These are phyloP conservation scores for Thamnidium elegans DNA, from an alignment of 192 early-diverging fungal genomes.

Conservation along the genomic window DNA sequence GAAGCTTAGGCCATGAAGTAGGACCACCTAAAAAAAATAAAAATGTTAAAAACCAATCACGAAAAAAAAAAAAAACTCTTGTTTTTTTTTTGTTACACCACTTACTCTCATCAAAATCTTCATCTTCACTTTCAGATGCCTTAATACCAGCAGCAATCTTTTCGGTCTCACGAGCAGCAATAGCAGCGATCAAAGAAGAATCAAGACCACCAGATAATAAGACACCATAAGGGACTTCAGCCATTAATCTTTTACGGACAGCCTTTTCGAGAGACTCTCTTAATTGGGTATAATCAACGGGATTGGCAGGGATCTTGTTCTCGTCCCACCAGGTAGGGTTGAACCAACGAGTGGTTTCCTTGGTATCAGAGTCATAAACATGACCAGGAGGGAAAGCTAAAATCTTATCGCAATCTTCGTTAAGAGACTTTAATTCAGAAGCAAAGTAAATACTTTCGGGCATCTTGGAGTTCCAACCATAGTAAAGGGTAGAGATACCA, in stretches of 20 bases:
- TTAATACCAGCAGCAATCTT: slow-evolving; percentile 55
- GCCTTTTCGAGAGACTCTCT: slow-evolving; percentile 80
- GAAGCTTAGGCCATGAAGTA: slow-evolving; percentile 81
- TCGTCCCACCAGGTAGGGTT: slow-evolving; percentile 88
- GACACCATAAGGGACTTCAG: slow-evolving; percentile 97
- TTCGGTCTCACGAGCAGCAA: slow-evolving; percentile 81
- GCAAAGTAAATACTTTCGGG: slow-evolving; percentile 91
- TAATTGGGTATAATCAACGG: slow-evolving; percentile 68
- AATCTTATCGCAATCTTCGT: slow-evolving; percentile 97
- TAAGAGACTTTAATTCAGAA: slow-evolving; percentile 93
- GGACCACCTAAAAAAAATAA: slow-evolving; percentile 45
- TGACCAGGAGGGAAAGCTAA: slow-evolving; percentile 97
- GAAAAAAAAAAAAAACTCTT: not conserved
- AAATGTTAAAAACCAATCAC: not conserved
- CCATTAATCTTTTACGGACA: slow-evolving; percentile 96
- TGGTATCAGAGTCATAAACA: slow-evolving; percentile 79
- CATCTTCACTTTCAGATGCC: slow-evolving; percentile 44
- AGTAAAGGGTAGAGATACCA: slow-evolving; percentile 97
- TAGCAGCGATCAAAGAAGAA: slow-evolving; percentile 92
- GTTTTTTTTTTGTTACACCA: not conserved
- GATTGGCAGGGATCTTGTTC: slow-evolving; percentile 47
- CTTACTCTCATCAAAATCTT: slow-evolving; percentile 57
- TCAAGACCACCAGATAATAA: slow-evolving; percentile 93
- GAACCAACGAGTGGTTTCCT: slow-evolving; percentile 83
- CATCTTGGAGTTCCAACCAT: slow-evolving; percentile 78